Evolutionary conservation across 2,329 filamentous ascomycete genomes (phyloP), one percentile per base, ranked within the genome.

Genomic region (Microthyrium microscopicum): DNA sequence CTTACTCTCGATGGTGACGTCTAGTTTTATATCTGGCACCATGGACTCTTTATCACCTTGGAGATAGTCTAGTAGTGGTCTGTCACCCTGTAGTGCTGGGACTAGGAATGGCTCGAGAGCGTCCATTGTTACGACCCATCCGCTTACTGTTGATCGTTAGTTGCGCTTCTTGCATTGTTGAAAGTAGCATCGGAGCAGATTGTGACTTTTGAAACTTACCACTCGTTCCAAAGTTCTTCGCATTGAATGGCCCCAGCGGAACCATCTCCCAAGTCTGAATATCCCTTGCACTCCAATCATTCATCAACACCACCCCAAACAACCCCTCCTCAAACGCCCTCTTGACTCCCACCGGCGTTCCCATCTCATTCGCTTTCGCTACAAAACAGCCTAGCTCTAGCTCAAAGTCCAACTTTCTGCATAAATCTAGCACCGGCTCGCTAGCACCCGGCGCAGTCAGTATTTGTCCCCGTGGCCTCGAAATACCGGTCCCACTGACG

Each of bases 281-380:
- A 26, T 40, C 38, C 20, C 38, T 9, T 4, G 81, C 81, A 35
- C 75, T 82, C 82, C 82, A 91, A 54, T 91, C 82, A 44, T 91
- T 91, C 63, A 91, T 68, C 37, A 91, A 55, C 1, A 89, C 81
- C 18, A 82, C 64, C 11, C 82, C 82, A 47, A 89, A 89, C 19
- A 91, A 64, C 45, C 73, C 64, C 13, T 80, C 67, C 34, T 75
- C 71, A n/a, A n/a, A n/a, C 0, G 81, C 81, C 28, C 75, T 57
- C 3, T 59, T 55, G 16, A 85, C 66, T 1, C 61, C 54, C 15
- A 89, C 63, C 0, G 72, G 66, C 34, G 66, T 57, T 5, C 80
- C 79, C 46, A 82, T 60, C 2, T 62, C 52, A 45, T 79, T 84
- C 1, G 64, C 58, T 30, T 57, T 68, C 51, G 69, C 72, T 4